Evolutionary conservation across 768 basidiomycete species (phyloP).

Genomic region (Lactarius psammicola): DNA sequence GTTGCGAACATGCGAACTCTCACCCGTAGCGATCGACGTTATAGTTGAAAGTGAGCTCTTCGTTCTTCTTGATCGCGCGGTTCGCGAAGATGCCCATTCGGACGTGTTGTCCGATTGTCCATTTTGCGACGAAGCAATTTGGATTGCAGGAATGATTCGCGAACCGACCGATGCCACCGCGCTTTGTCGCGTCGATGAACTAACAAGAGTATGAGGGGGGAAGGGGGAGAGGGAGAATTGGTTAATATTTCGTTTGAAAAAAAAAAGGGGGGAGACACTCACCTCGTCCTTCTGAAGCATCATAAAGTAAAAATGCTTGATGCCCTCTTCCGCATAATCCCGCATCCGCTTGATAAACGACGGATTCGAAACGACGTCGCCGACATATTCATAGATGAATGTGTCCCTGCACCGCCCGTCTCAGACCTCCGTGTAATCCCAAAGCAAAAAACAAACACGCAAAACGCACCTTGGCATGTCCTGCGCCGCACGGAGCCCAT

Average conservation of each 20-base stretch:
- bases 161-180: slow-evolving; percentile 94
- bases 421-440: background rate
- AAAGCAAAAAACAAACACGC: too few relatives aligned
- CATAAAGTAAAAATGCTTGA: slow-evolving; percentile 99
- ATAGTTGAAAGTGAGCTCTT: slow-evolving; percentile 98
- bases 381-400: slow-evolving; percentile 97
- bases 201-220: too few relatives aligned
- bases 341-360: slow-evolving; percentile 94
- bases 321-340: slow-evolving; percentile 89
- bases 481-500: slow-evolving; percentile 76
- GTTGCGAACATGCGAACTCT: slow-evolving; percentile 32
- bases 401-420: slow-evolving; percentile 55
- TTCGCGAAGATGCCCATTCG: slow-evolving; percentile 99
- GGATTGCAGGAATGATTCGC: slow-evolving; percentile 98
- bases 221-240: too few relatives aligned
- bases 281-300: slow-evolving; percentile 98
- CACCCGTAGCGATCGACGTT: slow-evolving; percentile 99
- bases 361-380: slow-evolving; percentile 86
- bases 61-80: slow-evolving; percentile 67
- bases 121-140: slow-evolving; percentile 97
- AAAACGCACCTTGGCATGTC: slow-evolving; percentile 61
- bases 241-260: background rate
- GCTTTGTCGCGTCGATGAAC: slow-evolving; percentile 98
- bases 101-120: slow-evolving; percentile 86
- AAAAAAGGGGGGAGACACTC: slow-evolving; percentile 27